Base-by-base conservation (phyloP, 225 moss, liverwort and hornwort species). In the Bryoerythrophyllum caledonicum region DNA sequence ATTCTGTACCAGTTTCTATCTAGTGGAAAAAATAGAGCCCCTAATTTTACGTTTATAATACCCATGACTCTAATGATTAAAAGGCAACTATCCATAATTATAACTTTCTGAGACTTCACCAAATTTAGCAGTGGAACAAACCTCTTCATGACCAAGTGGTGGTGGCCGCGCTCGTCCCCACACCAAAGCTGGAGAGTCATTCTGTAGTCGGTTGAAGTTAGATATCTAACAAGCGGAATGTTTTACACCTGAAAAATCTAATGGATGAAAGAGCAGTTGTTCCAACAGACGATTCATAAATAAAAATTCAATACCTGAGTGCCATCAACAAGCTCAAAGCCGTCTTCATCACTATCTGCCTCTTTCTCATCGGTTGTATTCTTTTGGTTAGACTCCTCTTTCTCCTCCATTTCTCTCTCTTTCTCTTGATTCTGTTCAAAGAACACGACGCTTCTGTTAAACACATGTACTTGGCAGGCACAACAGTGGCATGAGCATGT, bases 151-250 rank as follows among this genome's bases (percentile, higher is more conserved):
- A 35, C 89, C 90, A 52, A 93, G 83, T 26, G 93, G 93, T 73
- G 93, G 91, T 65, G 91, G 93, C 68, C 93, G 87, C 69, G 91
- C 89, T 75, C 91, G 87, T 71, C 93, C 93, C 93, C 93, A 93
- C 38, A 93, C 93, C 63, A 93, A 75, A 57, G 92, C 86, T 30
- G 93, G 93, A 44, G 90, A 79, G 44, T 93, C 84, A 84, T 79
- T 82, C 93, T 93, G 88, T 49, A 26, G 54, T 74, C 30, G 16
- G 27, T 67, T 7, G 13, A 14, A 30, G 57, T 24, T 32, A 74
- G 12, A 35, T 52, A 8, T 19, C 75, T 57, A 37, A 56, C 66
- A 43, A 44, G 40, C 44, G 67, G 30, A 75, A 58, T 56, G 7
- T 37, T 55, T 23, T 41, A 30, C 21, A 65, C 46, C 8, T 62